Evolutionary conservation across 2,329 filamentous ascomycete genomes (phyloP).

Genomic region (Exophiala spinifera): DNA sequence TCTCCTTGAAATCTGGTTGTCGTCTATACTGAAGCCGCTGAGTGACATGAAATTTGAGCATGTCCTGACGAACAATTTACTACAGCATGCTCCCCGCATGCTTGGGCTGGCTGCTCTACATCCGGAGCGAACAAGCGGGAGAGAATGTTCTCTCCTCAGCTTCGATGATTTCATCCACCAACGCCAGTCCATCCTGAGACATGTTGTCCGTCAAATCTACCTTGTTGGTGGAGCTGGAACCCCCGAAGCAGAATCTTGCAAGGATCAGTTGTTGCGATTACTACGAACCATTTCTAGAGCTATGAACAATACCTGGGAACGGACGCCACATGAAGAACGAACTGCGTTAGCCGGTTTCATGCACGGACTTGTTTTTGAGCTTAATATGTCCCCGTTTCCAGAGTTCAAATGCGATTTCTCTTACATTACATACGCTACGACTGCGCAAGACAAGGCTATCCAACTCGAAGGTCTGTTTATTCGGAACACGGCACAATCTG

Average conservation of each 20-base stretch:
- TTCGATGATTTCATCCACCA: conserved; percentile 13
- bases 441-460: conserved; percentile 6
- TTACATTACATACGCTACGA: conserved; percentile 5
- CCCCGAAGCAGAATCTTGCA: conserved; percentile 1
- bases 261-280: conserved; percentile 10
- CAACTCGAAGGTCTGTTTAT: conserved; percentile 16
- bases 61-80: conserved; percentile 13
- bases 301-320: conserved; percentile 16
- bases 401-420: conserved; percentile 14
- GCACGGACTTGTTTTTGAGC: conserved; percentile 14
- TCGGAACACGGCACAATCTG: background rate
- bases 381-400: conserved; percentile 16
- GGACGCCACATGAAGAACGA: background rate
- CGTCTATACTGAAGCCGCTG: conserved; percentile 8
- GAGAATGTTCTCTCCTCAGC: background rate
- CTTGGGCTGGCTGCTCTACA: conserved; percentile 14
- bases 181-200: conserved; percentile 16
- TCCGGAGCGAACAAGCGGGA: conserved; percentile 2
- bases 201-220: conserved; percentile 18
- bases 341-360: conserved; percentile 16
- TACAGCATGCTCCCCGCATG: conserved; percentile 10
- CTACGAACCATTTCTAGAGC: conserved; percentile 12
- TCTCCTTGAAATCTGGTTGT: conserved; percentile 17
- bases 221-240: background rate
- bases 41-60: conserved; percentile 18